A percentile compares a stretch with the other conserved stretches of the same genome.
These are phyloP conservation scores for Coemansia sp. DNA, from an alignment of 192 early-diverging fungal species.

Conservation along the genomic window DNA sequence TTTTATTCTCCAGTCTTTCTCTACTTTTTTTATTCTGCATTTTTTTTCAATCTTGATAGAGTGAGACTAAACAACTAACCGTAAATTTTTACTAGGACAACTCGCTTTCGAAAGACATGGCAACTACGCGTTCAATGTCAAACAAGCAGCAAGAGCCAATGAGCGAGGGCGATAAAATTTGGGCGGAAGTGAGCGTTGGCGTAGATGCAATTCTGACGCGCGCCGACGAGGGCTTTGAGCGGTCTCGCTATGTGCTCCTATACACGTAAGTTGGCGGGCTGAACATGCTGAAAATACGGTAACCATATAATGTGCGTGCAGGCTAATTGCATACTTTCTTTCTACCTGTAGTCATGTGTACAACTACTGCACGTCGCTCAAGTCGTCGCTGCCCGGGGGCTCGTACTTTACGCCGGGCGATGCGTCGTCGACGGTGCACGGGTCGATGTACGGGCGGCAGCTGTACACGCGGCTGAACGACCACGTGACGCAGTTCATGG, in stretches of 20 bases:
- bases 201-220: conserved; percentile 79
- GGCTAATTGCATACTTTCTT: neutral
- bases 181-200: conserved; percentile 72
- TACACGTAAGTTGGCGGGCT: conserved; percentile 61
- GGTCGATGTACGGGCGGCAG: conserved; percentile 55
- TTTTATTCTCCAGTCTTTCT: neutral
- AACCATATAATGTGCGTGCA: too few relatives aligned
- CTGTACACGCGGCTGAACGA: conserved; percentile 63
- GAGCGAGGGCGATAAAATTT: conserved; percentile 58
- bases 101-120: too few relatives aligned
- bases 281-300: too few relatives aligned
- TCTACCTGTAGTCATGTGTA: conserved; percentile 47
- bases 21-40: neutral
- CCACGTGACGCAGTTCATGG: conserved; percentile 57
- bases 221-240: conserved; percentile 70
- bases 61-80: too few relatives aligned
- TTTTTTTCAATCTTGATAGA: neutral
- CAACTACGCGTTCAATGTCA: conserved; percentile 3
- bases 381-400: conserved; percentile 19
- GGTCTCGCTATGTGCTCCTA: conserved; percentile 68
- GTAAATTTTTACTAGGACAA: too few relatives aligned
- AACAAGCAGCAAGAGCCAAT: conserved; percentile 1
- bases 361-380: conserved; percentile 50
- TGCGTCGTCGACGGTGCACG: conserved; percentile 43
- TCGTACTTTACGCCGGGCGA: conserved; percentile 37